Evolutionary conservation across 1,284 basidiomycete species (phyloP), one percentile per base, ranked within the genome.

Genomic region (Papiliotrema flavescens): DNA sequence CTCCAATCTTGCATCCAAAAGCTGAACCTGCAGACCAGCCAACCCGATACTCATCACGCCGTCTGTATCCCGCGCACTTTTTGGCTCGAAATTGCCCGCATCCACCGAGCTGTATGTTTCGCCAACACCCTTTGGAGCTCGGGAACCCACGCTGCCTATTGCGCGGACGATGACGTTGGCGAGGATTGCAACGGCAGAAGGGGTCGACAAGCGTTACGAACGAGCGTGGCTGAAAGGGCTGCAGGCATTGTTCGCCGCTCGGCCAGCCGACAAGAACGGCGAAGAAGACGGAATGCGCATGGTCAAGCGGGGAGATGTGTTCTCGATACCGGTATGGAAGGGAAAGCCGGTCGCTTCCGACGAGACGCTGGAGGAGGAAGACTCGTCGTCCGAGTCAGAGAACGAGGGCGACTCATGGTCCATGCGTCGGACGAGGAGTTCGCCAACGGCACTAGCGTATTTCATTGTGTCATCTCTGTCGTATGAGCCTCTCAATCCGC

Each of bases 381-480:
- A 78, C 13, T 23, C 44, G 23, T 43, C 35, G 48, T 48, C 47
- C 26, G 49, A 53, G 41, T 42, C 49, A 1, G 54, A 55, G 9
- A 34, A 47, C 24, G 57, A 55, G 14, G 41, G 22, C 14, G 19
- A 1, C 24, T 8, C 14, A 17, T 34, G 47, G 48, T 20, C 32
- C 5, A 22, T 2, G 28, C 26, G 42, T 26, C 47, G 17, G 15
- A 0, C 37, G 4, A 36, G 40, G 51, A 39, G 57, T 13, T 24
- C 24, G 15, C 75, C 65, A 50, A 81, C 71, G 49, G 79, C 70
- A 0, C 66, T 82, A 13, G 83, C 85, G 0, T 90, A 85, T 73
- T 97, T 97, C 74, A 78, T 85, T 55, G 80, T 98, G 52, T 88
- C 89, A 9, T 84, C 87, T 51, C 76, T 97, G 22, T 84, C 89